Conservation (phyloP, 768 basidiomycete species). For the Lentinula aciculospora region DNA sequence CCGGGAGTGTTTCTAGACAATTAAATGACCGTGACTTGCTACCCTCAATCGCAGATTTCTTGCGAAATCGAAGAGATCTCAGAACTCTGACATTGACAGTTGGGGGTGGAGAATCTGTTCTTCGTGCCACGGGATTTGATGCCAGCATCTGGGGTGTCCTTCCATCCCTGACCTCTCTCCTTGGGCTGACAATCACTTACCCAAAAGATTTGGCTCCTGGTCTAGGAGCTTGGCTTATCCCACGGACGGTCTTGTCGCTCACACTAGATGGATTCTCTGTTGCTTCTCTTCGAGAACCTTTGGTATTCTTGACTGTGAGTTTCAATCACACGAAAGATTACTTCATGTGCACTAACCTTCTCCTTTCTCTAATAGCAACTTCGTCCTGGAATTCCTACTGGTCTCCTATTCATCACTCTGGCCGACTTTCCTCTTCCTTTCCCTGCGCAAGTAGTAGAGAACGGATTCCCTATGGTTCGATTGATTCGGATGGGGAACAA, state of each 20-base stretch:
- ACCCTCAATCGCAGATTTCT: slow-evolving; percentile 62
- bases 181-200: slow-evolving; percentile 54
- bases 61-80: slow-evolving; percentile 49
- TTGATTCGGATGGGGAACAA: slow-evolving; percentile 47
- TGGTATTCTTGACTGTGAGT: slow-evolving; percentile 36
- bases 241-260: slow-evolving; percentile 43
- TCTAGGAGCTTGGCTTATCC: slow-evolving; percentile 65
- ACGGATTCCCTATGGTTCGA: slow-evolving; percentile 57
- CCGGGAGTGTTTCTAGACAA: slow-evolving; percentile 31
- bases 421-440: slow-evolving; percentile 38
- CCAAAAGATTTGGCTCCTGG: slow-evolving; percentile 59
- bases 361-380: slow-evolving; percentile 41
- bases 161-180: slow-evolving; percentile 47
- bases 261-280: slow-evolving; percentile 32
- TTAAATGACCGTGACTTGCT: slow-evolving; percentile 57
- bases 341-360: slow-evolving; percentile 1
- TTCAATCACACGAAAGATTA: not conserved
- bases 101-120: slow-evolving; percentile 34
- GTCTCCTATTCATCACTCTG: slow-evolving; percentile 51
- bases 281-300: slow-evolving; percentile 32
- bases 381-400: slow-evolving; percentile 48
- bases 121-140: slow-evolving; percentile 57
- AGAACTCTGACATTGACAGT: slow-evolving; percentile 48
- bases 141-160: slow-evolving; percentile 69
- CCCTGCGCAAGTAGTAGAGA: slow-evolving; percentile 38